A percentile compares a stretch with the other conserved stretches of the same genome.
Evolutionary conservation across 345 rosid genomes (phyloP).

Genomic region (Gynandropsis gynandra): DNA sequence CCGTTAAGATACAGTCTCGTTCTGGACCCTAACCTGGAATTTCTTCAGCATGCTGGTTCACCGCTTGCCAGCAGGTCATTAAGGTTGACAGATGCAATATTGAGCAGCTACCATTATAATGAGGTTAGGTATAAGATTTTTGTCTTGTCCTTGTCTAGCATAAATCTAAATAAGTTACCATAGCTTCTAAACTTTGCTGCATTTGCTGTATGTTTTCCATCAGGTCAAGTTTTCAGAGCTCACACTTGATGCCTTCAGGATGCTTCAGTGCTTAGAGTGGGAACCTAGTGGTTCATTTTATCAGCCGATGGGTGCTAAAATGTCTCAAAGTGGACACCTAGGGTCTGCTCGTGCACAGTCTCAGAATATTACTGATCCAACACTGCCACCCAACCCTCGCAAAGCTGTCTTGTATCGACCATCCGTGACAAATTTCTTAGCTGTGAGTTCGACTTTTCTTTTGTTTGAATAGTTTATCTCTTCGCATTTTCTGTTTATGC

Average conservation of each 20-base stretch:
- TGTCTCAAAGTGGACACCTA: slow-evolving; percentile 47
- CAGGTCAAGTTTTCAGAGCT: slow-evolving; percentile 98
- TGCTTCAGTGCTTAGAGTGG: slow-evolving; percentile 98
- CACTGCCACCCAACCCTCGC: slow-evolving; percentile 82
- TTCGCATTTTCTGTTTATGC: background rate
- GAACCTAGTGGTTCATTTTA: slow-evolving; percentile 92
- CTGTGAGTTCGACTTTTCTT: slow-evolving; percentile 46
- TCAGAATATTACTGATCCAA: slow-evolving; percentile 72
- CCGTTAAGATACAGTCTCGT: slow-evolving; percentile 90
- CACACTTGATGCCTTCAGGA: slow-evolving; percentile 84
- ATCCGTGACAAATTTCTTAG: slow-evolving; percentile 77
- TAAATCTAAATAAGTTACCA: background rate
- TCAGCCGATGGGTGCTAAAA: slow-evolving; percentile 44
- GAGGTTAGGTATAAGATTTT: slow-evolving; percentile 56
- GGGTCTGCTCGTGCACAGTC: slow-evolving; percentile 51
- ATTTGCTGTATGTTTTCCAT: slow-evolving; percentile 17
- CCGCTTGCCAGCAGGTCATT: slow-evolving; percentile 47
- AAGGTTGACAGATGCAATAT: slow-evolving; percentile 72
- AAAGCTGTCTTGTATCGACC: slow-evolving; percentile 87
- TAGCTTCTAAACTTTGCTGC: background rate
- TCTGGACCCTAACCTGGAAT: slow-evolving; percentile 67
- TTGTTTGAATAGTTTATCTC: background rate
- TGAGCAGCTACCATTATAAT: slow-evolving; percentile 76
- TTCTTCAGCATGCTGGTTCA: slow-evolving; percentile 40
- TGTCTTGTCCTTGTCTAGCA: slow-evolving; percentile 11